Evolutionary conservation across 1,284 basidiomycete genomes (phyloP), one percentile per base, ranked within the genome.

Genomic region (Cryptococcus maquisensis): DNA sequence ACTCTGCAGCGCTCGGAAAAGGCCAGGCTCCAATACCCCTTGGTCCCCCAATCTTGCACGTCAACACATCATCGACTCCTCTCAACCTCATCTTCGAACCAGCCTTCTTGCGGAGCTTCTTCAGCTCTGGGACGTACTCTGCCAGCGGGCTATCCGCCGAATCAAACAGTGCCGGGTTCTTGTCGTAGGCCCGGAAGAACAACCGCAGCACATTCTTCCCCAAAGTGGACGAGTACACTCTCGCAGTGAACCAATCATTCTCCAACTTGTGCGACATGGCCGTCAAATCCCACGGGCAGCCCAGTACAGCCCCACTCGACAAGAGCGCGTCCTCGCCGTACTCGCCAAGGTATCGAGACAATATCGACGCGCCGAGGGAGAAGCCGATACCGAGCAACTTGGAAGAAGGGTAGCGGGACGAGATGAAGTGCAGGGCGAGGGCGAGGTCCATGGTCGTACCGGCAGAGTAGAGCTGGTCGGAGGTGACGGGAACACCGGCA

Each of bases 281-380:
- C 1, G 63, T 57, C 3, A 75, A 54, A 52, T 77, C 68, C 75
- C 74, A 77, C 7, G 76, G 76, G 74, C 88, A 90, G 63, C 83
- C 93, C 26, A 98, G 78, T 20, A 84, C 84, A 71, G 87, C 85
- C 24, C 83, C 92, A 0, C 86, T 84, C 45, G 79, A 79, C 18
- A 98, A 77, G n/a, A 90, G 83, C 57, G 86, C 87, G 9, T 79
- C 67, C n/a, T 82, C 80, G 9, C 88, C 88, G 69, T 94, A 87
- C 74, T 96, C 86, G 6, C 89, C 92, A 47, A 95, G 78, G 74
- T 96, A 97, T 59, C 90, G 83, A n/a, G 90, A 87, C 59, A 98
- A 77, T 41, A 98, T 86, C 67, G 91, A 90, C 38, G 93, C 90
- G 49, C 95, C 96, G 45, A 99, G 83, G 3, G 91, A 96, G 78